Conservation (phyloP, 1,284 basidiomycete genomes). For the Malassezia caprae region DNA sequence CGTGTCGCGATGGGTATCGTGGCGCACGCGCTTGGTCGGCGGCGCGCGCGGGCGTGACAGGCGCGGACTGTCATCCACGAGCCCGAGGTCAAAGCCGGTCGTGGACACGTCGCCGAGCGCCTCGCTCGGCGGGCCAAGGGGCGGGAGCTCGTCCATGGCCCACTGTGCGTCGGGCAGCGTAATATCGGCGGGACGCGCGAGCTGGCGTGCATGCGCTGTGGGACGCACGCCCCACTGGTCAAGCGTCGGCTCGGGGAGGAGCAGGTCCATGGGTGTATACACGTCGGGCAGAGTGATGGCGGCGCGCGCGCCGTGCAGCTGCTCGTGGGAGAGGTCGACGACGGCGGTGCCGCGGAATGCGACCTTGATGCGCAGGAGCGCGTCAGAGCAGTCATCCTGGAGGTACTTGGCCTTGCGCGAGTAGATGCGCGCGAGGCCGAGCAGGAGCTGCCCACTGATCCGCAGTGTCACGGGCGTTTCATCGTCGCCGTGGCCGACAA, state of each 20-base stretch:
- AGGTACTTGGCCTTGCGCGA: slow-evolving; percentile 95
- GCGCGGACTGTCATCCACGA: slow-evolving; percentile 49
- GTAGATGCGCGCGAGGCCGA: slow-evolving; percentile 94
- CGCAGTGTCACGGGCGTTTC: slow-evolving; percentile 77
- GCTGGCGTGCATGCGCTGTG: slow-evolving; percentile 15
- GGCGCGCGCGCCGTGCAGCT: slow-evolving; percentile 72
- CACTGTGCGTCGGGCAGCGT: slow-evolving; percentile 33
- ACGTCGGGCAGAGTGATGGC: slow-evolving; percentile 71
- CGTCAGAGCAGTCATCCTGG: slow-evolving; percentile 93
- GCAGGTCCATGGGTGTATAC: slow-evolving; percentile 63
- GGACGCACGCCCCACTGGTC: slow-evolving; percentile 21
- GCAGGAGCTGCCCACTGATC: slow-evolving; percentile 81
- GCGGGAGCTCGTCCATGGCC: slow-evolving; percentile 27
- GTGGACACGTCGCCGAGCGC: slow-evolving; percentile 31
- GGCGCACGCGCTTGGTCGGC: slow-evolving; percentile 23
- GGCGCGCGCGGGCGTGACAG: not conserved
- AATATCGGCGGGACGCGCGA: slow-evolving; percentile 68
- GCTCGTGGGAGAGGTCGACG: slow-evolving; percentile 88
- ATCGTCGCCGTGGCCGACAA: slow-evolving; percentile 62
- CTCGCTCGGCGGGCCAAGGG: slow-evolving; percentile 27
- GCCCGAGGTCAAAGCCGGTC: slow-evolving; percentile 48
- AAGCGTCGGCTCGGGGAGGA: slow-evolving; percentile 59
- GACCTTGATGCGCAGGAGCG: slow-evolving; percentile 87
- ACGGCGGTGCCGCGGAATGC: slow-evolving; percentile 75
- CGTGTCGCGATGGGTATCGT: slow-evolving; percentile 16